These are phyloP conservation scores for Limonium bicolor DNA, from an alignment of 148 eudicot genomes.

Conservation along the genomic window DNA sequence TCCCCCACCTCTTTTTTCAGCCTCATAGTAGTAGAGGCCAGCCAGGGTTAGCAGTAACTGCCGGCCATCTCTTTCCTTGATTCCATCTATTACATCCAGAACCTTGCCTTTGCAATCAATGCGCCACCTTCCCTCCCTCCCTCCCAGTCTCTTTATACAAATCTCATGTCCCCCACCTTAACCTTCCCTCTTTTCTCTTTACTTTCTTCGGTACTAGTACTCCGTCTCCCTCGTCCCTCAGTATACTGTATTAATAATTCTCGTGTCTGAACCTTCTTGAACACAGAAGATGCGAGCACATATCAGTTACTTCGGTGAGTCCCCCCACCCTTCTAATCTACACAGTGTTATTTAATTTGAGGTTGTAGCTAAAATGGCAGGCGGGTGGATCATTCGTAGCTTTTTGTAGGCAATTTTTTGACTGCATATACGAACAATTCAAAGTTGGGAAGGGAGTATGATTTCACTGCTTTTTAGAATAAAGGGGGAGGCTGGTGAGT, in stretches of 20 bases:
- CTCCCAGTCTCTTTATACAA: background rate
- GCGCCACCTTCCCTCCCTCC: constrained; percentile 11
- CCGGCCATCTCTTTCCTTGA: background rate
- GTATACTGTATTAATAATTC: background rate
- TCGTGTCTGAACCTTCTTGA: background rate
- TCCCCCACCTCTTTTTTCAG: too few species aligned
- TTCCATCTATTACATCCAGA: constrained; percentile 8
- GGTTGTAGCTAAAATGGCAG: too few species aligned
- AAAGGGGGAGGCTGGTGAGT: too few species aligned
- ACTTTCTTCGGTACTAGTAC: too few species aligned
- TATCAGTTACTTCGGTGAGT: background rate
- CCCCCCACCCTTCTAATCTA: background rate
- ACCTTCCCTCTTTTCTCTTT: background rate
- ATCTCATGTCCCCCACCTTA: background rate
- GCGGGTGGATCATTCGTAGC: too few species aligned
- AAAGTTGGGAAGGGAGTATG: too few species aligned
- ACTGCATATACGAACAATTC: too few species aligned
- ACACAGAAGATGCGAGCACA: background rate
- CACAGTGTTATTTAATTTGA: too few species aligned
- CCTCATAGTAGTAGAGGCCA: too few species aligned
- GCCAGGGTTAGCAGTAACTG: constrained; percentile 9
- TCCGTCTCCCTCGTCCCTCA: background rate
- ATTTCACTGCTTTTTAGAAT: too few species aligned
- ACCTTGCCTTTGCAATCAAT: constrained; percentile 21
- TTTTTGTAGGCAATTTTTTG: too few species aligned